Conservation (phyloP, 1,284 basidiomycete species). For the Puccinia hordei region DNA sequence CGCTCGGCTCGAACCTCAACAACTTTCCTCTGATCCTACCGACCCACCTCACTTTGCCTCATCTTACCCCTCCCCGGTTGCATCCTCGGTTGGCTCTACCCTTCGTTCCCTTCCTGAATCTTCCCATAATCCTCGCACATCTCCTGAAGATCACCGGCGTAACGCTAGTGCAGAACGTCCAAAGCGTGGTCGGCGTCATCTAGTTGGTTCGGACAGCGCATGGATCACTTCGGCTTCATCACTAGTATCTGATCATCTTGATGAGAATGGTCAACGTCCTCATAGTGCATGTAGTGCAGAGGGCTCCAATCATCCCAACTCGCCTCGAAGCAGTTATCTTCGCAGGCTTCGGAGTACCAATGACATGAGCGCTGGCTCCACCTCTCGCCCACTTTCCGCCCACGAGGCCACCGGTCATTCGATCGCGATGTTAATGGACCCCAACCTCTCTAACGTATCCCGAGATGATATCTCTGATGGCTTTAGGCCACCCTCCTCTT, state of each 20-base stretch:
- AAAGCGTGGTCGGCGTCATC: not conserved
- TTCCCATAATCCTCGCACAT: not conserved
- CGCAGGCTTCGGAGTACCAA: slow-evolving; percentile 41
- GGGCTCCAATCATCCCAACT: not conserved
- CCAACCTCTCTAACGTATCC: not conserved
- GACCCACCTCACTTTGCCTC: slow-evolving; percentile 3
- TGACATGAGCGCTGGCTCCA: not conserved
- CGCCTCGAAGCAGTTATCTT: slow-evolving; percentile 13
- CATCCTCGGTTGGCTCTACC: slow-evolving; percentile 12
- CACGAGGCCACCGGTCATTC: slow-evolving; percentile 6
- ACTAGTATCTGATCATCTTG: not conserved
- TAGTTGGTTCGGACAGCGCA: not conserved
- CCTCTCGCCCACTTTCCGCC: slow-evolving; percentile 19
- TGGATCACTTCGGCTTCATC: slow-evolving; percentile 29
- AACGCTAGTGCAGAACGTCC: slow-evolving; percentile 9
- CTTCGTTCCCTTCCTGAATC: slow-evolving; percentile 10
- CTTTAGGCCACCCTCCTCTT: slow-evolving; percentile 5
- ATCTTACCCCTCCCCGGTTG: slow-evolving; percentile 3
- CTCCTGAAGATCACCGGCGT: slow-evolving; percentile 15
- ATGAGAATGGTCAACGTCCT: slow-evolving; percentile 1
- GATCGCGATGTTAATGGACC: slow-evolving; percentile 18
- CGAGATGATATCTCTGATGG: slow-evolving; percentile 14
- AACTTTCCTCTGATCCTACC: not conserved
- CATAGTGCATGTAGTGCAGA: slow-evolving; percentile 21
- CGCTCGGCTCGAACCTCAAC: slow-evolving; percentile 18